phyloP scores from a whole-genome alignment of 23 red algal species.

The Gracilaria caudata region DNA sequence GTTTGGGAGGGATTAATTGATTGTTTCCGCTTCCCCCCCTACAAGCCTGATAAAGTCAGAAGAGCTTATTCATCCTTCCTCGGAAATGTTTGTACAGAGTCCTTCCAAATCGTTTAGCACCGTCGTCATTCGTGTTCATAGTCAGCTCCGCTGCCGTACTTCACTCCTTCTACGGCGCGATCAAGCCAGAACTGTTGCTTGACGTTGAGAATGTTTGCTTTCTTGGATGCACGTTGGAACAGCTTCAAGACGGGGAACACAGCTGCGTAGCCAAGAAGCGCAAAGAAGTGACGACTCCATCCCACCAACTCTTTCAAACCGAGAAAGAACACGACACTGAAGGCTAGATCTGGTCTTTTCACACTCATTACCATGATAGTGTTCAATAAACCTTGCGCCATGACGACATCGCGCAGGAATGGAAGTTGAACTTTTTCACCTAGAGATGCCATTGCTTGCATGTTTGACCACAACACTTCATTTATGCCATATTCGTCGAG shows the following conservation, averaged over 20 bases:
- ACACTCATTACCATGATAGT: conserved; percentile 70
- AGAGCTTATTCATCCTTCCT: too few relatives aligned
- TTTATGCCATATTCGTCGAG: conserved; percentile 70
- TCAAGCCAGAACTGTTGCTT: conserved; percentile 51
- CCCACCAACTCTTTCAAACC: conserved; percentile 51
- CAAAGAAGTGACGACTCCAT: conserved; percentile 68
- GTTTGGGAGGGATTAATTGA: background rate
- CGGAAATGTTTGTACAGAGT: background rate
- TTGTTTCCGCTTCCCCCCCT: background rate
- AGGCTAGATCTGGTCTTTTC: conserved; percentile 44
- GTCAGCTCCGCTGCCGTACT: conserved; percentile 47
- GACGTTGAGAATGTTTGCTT: conserved; percentile 1
- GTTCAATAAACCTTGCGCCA: conserved; percentile 65
- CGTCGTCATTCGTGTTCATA: background rate
- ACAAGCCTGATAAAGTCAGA: background rate
- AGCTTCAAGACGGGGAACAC: conserved; percentile 13
- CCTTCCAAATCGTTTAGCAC: background rate
- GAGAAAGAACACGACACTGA: conserved; percentile 53
- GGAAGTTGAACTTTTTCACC: conserved; percentile 67
- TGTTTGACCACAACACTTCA: conserved; percentile 64
- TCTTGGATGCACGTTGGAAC: conserved; percentile 4
- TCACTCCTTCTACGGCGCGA: conserved; percentile 44
- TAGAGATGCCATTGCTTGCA: conserved; percentile 70
- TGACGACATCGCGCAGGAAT: conserved; percentile 91
- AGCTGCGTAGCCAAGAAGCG: conserved; percentile 57